phyloP scores from a whole-genome alignment of 2,329 filamentous ascomycete genomes.

The Colletotrichum lindemuthianum region DNA sequence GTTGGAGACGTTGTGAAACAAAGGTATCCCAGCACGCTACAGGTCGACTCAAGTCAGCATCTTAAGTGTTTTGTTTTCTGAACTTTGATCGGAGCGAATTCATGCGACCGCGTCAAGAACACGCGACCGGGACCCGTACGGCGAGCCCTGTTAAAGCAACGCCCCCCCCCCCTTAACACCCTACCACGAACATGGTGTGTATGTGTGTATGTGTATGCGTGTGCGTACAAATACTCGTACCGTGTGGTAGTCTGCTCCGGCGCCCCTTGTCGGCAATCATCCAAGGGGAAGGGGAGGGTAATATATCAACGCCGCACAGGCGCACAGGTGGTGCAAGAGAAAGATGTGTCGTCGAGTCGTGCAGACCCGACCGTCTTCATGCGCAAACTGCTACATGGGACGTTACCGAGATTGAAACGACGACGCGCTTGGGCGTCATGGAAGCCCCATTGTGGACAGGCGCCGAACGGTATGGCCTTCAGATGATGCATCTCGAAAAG shows the following conservation, averaged over 20 bases:
- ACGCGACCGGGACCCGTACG: constrained; percentile 32
- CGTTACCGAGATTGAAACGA: constrained; percentile 36
- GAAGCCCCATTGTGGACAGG: constrained; percentile 27
- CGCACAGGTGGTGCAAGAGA: constrained; percentile 1
- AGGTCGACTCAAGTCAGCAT: constrained; percentile 35
- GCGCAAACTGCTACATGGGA: constrained; percentile 36
- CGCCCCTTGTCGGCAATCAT: constrained; percentile 27
- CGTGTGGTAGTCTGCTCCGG: too few species aligned
- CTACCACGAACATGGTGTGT: too few species aligned
- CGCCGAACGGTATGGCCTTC: constrained; percentile 31
- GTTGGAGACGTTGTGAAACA: constrained; percentile 32
- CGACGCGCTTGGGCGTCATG: constrained; percentile 32
- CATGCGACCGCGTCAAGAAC: constrained; percentile 34
- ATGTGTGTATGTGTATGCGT: too few species aligned
- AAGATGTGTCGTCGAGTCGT: constrained; percentile 32
- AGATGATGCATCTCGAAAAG: constrained; percentile 35
- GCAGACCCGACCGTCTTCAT: constrained; percentile 28
- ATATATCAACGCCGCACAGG: too few species aligned
- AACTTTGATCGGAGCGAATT: constrained; percentile 36
- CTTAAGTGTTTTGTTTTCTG: constrained; percentile 37
- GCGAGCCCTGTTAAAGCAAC: constrained; percentile 24
- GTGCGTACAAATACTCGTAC: too few species aligned
- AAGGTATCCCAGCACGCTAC: constrained; percentile 34
- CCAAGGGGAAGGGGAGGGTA: constrained; percentile 14
- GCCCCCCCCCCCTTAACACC: neutral